phyloP scores from a whole-genome alignment of 345 rosid species.

The Balakata baccata region DNA sequence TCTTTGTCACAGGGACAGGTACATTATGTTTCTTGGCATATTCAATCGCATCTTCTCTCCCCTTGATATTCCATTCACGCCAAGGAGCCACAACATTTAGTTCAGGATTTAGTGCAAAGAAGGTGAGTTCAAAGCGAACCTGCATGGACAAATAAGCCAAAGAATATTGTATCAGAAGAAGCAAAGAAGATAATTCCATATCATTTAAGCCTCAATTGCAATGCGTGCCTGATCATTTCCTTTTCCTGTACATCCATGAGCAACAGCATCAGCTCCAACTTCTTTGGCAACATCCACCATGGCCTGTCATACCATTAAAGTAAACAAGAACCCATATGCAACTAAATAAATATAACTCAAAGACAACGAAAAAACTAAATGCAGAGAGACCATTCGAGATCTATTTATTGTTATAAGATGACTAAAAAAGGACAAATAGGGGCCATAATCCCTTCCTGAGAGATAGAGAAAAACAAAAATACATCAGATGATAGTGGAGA shows the following conservation, averaged over 20 bases:
- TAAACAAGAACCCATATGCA: background rate
- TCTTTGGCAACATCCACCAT: constrained; percentile 97
- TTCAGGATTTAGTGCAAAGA: constrained; percentile 87
- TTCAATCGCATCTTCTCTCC: constrained; percentile 94
- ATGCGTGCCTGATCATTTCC: constrained; percentile 92
- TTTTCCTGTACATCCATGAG: constrained; percentile 99
- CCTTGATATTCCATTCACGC: constrained; percentile 96
- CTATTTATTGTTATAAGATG: background rate
- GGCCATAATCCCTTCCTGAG: background rate
- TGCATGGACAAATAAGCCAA: constrained; percentile 22
- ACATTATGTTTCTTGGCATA: constrained; percentile 91
- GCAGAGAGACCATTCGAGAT: background rate
- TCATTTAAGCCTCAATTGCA: background rate
- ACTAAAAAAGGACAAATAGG: background rate
- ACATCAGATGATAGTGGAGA: background rate
- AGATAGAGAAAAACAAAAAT: background rate
- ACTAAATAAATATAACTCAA: background rate
- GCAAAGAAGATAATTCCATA: constrained; percentile 3
- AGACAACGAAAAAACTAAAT: background rate
- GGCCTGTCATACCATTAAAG: constrained; percentile 48
- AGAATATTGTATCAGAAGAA: constrained; percentile 10
- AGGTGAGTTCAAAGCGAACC: constrained; percentile 97
- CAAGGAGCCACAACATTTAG: constrained; percentile 93
- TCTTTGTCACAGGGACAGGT: constrained; percentile 92
- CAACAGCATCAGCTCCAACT: constrained; percentile 95